Percentiles rank a stretch among this genome's conserved stretches.
Evolutionary conservation across 257 asterid genomes (phyloP).

Genomic region (Capsicum pubescens): DNA sequence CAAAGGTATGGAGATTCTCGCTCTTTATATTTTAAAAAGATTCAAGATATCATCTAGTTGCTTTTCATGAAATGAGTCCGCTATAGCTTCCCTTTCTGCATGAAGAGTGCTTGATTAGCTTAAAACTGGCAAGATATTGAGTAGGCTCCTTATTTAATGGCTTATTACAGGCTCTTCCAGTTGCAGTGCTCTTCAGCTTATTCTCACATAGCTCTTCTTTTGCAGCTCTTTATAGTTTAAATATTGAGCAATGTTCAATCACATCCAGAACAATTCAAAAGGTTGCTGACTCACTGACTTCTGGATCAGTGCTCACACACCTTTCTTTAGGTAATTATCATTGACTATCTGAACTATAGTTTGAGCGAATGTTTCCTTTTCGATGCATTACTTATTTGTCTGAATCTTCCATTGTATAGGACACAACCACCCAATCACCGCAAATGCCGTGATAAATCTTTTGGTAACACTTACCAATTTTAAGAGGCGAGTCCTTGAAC

Average conservation of each 20-base stretch:
- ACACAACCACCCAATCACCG: constrained; percentile 70
- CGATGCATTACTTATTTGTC: constrained; percentile 25
- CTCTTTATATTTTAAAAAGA: constrained; percentile 18
- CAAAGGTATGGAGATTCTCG: constrained; percentile 59
- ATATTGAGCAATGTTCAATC: constrained; percentile 81
- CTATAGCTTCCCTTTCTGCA: not conserved
- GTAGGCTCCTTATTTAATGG: not conserved
- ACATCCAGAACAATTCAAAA: constrained; percentile 85
- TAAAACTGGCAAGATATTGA: not conserved
- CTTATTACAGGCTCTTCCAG: constrained; percentile 19
- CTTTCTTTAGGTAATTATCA: constrained; percentile 67
- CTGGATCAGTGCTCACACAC: constrained; percentile 71
- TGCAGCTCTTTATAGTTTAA: constrained; percentile 86
- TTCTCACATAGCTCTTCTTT: constrained; percentile 38
- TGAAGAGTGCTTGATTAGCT: not conserved
- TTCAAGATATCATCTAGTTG: constrained; percentile 7
- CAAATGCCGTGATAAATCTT: constrained; percentile 63
- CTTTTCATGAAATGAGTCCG: not conserved
- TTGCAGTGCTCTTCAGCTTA: not conserved
- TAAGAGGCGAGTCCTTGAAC: constrained; percentile 49
- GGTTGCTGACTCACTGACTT: constrained; percentile 84
- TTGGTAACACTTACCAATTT: constrained; percentile 67
- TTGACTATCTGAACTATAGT: constrained; percentile 17
- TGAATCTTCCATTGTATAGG: constrained; percentile 56
- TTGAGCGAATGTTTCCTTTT: constrained; percentile 29